Evolutionary conservation across 2,329 filamentous ascomycete species (phyloP), one percentile per base, ranked within the genome.

Genomic region (Stagonosporopsis vannaccii): DNA sequence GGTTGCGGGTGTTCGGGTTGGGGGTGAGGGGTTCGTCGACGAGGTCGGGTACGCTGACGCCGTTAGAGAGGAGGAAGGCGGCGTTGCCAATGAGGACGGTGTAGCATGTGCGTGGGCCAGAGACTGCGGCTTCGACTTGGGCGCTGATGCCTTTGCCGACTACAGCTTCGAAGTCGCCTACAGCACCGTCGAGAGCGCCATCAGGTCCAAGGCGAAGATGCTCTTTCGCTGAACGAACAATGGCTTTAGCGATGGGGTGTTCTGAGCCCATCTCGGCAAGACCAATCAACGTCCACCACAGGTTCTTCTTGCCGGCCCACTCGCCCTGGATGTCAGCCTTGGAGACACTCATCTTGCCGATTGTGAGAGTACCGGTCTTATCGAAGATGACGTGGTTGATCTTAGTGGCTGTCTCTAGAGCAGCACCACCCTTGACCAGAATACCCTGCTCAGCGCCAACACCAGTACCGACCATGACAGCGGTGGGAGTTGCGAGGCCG

Each of bases 391-490:
- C 85, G 66, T 96, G 90, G 1, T 89, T 96, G 63, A 98, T 85
- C 75, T 92, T 94, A 8, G 92, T 98, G 0, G 92, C 90, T 4
- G 87, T 92, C 79, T 99, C 94, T 3, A 99, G 81, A 26, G 93
- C 92, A 36, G 91, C 93, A 52, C 95, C 95, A 51, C 95, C 94
- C 78, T 99, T 99, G 75, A 98, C 92, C n/a, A 99, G 82, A 66
- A 99, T 99, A 22, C 95, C 95, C 66, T 97, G 90, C 76, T 97
- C 91, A 2, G 95, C 95, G 46, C 95, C 95, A 28, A 97, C 88
- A 56, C 95, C 95, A n/a, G 95, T 98, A 39, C 95, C 95, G 26
- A 99, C 95, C 95, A 99, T 98, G 73, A 99, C 93, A 2, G 95
- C 95, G 0, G 95, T 99, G 2, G 95, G 95, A 1, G 95, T 98